Evolutionary conservation across 2,329 filamentous ascomycete genomes (phyloP).

Genomic region (Paecilomyces formosus): DNA sequence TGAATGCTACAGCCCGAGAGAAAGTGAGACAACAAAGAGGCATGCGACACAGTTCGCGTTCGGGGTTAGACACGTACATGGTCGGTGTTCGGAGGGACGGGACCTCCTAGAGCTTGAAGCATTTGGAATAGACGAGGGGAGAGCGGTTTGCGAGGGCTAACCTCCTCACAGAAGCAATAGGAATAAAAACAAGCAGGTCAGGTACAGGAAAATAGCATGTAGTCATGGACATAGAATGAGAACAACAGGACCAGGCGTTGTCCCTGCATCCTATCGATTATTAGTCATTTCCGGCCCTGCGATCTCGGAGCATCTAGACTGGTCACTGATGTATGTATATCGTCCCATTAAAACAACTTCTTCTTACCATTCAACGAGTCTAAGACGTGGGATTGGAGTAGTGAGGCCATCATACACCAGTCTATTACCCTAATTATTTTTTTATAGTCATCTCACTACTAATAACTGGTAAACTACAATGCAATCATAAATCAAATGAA

Average conservation of each 20-base stretch:
- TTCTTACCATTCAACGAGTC: too few species aligned
- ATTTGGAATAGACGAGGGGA: slow-evolving; percentile 15
- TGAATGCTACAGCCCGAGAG: background rate
- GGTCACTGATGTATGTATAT: background rate
- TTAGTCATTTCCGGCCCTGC: background rate
- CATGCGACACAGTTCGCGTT: background rate
- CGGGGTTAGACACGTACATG: slow-evolving; percentile 52
- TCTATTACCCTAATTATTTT: too few species aligned
- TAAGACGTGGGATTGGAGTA: too few species aligned
- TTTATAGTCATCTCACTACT: too few species aligned
- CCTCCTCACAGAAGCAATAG: background rate
- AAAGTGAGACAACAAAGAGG: background rate
- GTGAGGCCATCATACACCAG: too few species aligned
- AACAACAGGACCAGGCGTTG: background rate
- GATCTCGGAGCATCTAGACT: background rate
- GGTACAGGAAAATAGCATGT: background rate
- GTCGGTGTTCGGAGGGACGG: slow-evolving; percentile 69
- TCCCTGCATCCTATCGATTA: background rate
- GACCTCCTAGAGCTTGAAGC: slow-evolving; percentile 51
- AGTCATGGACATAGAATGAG: background rate
- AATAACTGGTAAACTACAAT: background rate
- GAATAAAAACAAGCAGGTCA: background rate
- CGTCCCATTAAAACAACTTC: too few species aligned
- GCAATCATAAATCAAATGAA: background rate
- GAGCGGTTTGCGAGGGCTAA: background rate